A percentile compares a stretch with the other conserved stretches of the same genome.
These are phyloP conservation scores for Podospora fimiseda DNA, from an alignment of 495 filamentous ascomycete genomes.

Conservation along the genomic window DNA sequence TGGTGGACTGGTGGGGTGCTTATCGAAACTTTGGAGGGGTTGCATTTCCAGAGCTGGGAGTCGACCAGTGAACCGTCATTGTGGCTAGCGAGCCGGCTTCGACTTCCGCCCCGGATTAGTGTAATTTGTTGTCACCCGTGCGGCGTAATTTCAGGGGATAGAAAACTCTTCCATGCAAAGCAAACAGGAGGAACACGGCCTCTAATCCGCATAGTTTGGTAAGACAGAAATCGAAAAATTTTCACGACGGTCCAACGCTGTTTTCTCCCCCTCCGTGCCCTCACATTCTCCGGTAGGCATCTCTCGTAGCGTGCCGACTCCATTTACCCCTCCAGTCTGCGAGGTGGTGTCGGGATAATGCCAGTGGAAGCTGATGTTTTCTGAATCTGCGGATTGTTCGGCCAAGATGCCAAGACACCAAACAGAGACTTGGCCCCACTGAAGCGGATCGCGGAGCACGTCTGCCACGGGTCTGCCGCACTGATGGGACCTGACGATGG, in stretches of 20 bases:
- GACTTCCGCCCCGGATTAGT: constrained; percentile 24
- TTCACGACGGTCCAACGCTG: neutral
- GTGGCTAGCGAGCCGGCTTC: constrained; percentile 17
- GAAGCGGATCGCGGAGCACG: constrained; percentile 15
- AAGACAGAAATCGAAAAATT: neutral
- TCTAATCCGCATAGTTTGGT: neutral
- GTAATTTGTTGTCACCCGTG: constrained; percentile 19
- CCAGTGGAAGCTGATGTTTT: neutral
- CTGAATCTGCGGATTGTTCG: constrained; percentile 4
- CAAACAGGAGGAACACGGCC: neutral
- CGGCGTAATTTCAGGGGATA: constrained; percentile 17
- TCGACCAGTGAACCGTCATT: constrained; percentile 20
- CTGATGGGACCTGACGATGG: no score
- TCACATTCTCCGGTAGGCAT: neutral
- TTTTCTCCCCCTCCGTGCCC: no score
- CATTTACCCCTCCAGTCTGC: constrained; percentile 1
- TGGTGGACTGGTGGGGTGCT: constrained; percentile 9
- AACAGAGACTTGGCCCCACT: constrained; percentile 14
- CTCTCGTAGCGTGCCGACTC: neutral
- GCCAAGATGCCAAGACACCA: constrained; percentile 13
- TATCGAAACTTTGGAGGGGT: constrained; percentile 19
- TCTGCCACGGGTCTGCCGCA: constrained; percentile 16
- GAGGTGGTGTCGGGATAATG: constrained; percentile 10
- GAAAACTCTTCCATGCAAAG: constrained; percentile 11
- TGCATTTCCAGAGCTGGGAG: constrained; percentile 17